These are phyloP conservation scores for Barbarea vulgaris DNA, from an alignment of 345 rosid species.

Conservation along the genomic window DNA sequence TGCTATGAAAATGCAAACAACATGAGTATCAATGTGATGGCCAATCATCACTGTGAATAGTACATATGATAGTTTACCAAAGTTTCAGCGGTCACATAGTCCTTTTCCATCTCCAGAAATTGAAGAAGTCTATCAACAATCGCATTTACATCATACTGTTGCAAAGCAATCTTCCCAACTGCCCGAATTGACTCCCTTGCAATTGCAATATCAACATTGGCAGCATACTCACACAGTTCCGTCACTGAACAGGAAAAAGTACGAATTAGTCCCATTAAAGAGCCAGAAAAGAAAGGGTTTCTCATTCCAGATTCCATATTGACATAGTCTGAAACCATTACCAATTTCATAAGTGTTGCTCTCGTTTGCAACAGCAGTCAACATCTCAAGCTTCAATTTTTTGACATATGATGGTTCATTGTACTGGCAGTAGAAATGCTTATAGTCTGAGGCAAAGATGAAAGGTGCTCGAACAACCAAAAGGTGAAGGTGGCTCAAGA, in stretches of 20 bases:
- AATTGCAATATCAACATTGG: constrained; percentile 90
- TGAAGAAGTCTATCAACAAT: constrained; percentile 99
- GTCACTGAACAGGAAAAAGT: constrained; percentile 63
- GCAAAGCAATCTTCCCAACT: constrained; percentile 97
- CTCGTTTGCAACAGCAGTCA: constrained; percentile 98
- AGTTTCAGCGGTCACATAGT: constrained; percentile 97
- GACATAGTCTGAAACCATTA: constrained; percentile 43
- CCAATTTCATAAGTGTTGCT: constrained; percentile 98
- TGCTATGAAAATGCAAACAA: constrained; percentile 6
- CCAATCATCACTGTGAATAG: background rate
- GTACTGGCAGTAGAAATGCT: constrained; percentile 98
- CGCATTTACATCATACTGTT: constrained; percentile 99
- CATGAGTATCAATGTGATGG: background rate
- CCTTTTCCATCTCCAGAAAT: constrained; percentile 99
- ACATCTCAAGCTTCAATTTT: constrained; percentile 99
- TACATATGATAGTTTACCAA: constrained; percentile 53
- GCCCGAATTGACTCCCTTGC: constrained; percentile 99
- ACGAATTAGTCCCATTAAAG: constrained; percentile 28
- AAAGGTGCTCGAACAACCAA: constrained; percentile 98
- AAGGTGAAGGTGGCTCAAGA: constrained; percentile 92
- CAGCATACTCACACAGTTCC: constrained; percentile 98
- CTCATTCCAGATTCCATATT: background rate
- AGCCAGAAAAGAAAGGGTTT: constrained; percentile 14
- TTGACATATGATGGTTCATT: constrained; percentile 95
- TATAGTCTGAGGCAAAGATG: constrained; percentile 87